phyloP scores from a whole-genome alignment of 345 rosid species.

The Hibiscus trionum region DNA sequence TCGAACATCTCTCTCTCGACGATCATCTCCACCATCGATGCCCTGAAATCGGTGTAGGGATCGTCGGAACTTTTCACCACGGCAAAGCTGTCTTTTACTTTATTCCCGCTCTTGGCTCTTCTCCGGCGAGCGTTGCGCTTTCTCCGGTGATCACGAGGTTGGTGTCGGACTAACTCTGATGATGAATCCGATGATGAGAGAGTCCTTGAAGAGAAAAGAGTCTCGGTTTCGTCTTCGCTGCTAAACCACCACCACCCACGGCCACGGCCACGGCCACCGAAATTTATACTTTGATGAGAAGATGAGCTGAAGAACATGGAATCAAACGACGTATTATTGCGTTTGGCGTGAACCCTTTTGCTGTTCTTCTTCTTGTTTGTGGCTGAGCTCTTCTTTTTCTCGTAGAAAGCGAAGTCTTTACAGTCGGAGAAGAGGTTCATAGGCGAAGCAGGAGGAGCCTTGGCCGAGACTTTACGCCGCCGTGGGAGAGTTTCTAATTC shows the following conservation, averaged over 20 bases:
- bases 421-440: constrained; percentile 20
- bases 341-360: constrained; percentile 1
- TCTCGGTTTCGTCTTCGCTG: constrained; percentile 50
- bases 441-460: constrained; percentile 36
- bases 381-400: constrained; percentile 22
- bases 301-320: constrained; percentile 36
- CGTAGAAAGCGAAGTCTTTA: constrained; percentile 19
- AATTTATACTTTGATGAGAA: constrained; percentile 17
- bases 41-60: constrained; percentile 62
- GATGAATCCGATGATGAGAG: constrained; percentile 72
- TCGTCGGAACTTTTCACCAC: constrained; percentile 73
- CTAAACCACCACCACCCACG: constrained; percentile 40
- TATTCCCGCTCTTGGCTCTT: constrained; percentile 18
- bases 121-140: constrained; percentile 11
- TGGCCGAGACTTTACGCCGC: too few species aligned
- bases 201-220: constrained; percentile 63
- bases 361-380: constrained; percentile 9
- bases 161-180: too few species aligned
- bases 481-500: too few species aligned
- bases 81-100: constrained; percentile 66
- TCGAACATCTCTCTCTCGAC: constrained; percentile 59
- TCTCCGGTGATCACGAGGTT: constrained; percentile 6
- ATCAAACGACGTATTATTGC: constrained; percentile 11
- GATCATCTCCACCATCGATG: constrained; percentile 84
- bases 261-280: too few species aligned